Conservation (phyloP, 192 early-diverging fungal genomes). For the Podila clonocystis region DNA sequence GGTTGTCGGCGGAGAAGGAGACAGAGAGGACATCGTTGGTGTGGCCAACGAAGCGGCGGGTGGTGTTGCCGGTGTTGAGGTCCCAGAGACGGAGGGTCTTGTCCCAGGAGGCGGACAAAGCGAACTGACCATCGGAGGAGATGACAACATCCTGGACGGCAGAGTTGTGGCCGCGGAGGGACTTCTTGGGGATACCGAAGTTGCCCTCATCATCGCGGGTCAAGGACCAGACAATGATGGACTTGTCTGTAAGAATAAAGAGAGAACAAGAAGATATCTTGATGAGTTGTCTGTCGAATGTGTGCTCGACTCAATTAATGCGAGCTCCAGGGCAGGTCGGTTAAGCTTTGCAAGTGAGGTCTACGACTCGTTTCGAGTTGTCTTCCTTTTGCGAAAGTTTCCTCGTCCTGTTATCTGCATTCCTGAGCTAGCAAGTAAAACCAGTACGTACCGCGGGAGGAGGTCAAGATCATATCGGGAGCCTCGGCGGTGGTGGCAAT, state of each 20-base stretch:
- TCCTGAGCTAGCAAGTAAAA: neutral
- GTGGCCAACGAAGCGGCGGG: conserved; percentile 97
- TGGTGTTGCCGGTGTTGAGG: conserved; percentile 94
- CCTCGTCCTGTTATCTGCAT: no score
- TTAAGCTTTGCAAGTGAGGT: no score
- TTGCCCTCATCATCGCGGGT: conserved; percentile 87
- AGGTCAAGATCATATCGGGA: conserved; percentile 97
- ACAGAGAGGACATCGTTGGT: conserved; percentile 98
- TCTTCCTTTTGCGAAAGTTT: no score
- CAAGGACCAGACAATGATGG: conserved; percentile 98
- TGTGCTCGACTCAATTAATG: no score
- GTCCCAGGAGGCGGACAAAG: conserved; percentile 99
- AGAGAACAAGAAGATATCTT: conserved; percentile 20
- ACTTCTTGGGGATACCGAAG: conserved; percentile 91
- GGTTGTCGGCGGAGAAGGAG: conserved; percentile 99
- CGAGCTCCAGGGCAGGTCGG: no score
- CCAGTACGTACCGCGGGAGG: conserved; percentile 85
- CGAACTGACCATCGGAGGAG: conserved; percentile 99
- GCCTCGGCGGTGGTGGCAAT: conserved; percentile 97
- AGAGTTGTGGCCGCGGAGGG: conserved; percentile 99
- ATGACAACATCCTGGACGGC: conserved; percentile 98
- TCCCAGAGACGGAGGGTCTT: conserved; percentile 99
- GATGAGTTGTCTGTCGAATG: neutral
- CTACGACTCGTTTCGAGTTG: no score
- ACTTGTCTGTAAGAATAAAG: conserved; percentile 79